phyloP scores from a whole-genome alignment of 768 basidiomycete species.

The button mushroom (Agaricus bisporus) region DNA sequence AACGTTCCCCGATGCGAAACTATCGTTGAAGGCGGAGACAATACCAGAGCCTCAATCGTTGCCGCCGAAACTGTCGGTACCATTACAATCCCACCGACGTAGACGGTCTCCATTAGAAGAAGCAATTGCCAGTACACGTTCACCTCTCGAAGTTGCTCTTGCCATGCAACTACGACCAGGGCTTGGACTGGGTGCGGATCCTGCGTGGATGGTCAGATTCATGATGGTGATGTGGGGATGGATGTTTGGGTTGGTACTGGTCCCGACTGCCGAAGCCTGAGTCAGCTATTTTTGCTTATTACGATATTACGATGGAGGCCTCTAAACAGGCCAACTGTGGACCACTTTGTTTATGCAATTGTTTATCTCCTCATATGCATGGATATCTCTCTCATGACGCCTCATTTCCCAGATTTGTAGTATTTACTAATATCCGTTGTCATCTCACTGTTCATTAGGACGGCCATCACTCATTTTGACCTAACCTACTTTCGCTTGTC shows the following conservation, averaged over 20 bases:
- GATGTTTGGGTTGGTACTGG: conserved; percentile 51
- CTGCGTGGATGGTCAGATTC: conserved; percentile 76
- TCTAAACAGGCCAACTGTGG: not conserved
- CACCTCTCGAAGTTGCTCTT: conserved; percentile 60
- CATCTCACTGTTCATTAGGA: too few species aligned
- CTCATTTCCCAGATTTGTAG: too few species aligned
- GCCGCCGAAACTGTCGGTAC: not conserved
- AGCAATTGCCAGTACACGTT: conserved; percentile 18
- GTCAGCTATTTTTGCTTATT: not conserved
- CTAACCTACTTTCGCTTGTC: too few species aligned
- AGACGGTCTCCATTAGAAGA: conserved; percentile 6
- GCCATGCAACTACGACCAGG: conserved; percentile 77
- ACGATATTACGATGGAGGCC: not conserved
- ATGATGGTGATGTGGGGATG: conserved; percentile 78
- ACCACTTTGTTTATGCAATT: not conserved
- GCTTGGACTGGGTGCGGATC: conserved; percentile 62
- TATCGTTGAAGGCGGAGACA: not conserved
- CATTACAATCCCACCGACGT: conserved; percentile 7
- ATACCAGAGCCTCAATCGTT: not conserved
- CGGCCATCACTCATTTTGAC: too few species aligned
- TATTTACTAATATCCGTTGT: too few species aligned
- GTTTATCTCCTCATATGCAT: not conserved
- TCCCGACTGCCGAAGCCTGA: not conserved
- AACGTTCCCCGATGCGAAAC: conserved; percentile 19
- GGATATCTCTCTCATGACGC: not conserved